phyloP scores from a whole-genome alignment of 192 early-diverging fungal genomes.

The Linnemannia zychae region DNA sequence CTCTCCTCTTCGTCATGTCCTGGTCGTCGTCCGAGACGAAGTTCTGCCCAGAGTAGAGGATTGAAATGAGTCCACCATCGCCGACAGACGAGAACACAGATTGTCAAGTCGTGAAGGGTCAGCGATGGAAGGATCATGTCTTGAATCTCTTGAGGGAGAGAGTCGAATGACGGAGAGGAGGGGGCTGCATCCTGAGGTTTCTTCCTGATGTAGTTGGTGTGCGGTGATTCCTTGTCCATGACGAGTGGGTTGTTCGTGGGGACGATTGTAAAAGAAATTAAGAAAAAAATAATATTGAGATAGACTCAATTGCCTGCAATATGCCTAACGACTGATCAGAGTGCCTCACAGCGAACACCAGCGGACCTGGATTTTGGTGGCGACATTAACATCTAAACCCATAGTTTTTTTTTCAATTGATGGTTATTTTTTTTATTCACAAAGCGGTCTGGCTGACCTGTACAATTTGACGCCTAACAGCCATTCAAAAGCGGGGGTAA shows the following conservation, averaged over 20 bases:
- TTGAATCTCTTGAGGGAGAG: constrained; percentile 2
- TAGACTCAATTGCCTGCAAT: no score
- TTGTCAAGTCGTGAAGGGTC: not conserved
- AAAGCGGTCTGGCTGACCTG: not conserved
- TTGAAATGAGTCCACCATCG: not conserved
- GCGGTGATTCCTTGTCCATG: not conserved
- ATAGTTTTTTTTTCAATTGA: not conserved
- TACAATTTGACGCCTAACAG: constrained; percentile 3
- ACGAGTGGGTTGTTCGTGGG: not conserved
- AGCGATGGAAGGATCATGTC: not conserved
- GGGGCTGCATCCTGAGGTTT: not conserved
- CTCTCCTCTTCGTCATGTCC: not conserved
- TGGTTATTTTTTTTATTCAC: not conserved
- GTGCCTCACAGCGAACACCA: no score
- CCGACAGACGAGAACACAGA: not conserved
- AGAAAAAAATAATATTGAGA: not conserved
- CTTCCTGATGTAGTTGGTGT: not conserved
- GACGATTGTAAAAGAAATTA: not conserved
- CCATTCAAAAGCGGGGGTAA: not conserved
- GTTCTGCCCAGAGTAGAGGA: not conserved
- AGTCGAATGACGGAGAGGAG: not conserved
- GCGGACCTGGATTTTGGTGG: not conserved
- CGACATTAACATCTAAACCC: not conserved
- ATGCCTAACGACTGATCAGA: no score
- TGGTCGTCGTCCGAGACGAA: not conserved